Evolutionary conservation across 192 early-diverging fungal species (phyloP).

Genomic region (Coemansia sp.): DNA sequence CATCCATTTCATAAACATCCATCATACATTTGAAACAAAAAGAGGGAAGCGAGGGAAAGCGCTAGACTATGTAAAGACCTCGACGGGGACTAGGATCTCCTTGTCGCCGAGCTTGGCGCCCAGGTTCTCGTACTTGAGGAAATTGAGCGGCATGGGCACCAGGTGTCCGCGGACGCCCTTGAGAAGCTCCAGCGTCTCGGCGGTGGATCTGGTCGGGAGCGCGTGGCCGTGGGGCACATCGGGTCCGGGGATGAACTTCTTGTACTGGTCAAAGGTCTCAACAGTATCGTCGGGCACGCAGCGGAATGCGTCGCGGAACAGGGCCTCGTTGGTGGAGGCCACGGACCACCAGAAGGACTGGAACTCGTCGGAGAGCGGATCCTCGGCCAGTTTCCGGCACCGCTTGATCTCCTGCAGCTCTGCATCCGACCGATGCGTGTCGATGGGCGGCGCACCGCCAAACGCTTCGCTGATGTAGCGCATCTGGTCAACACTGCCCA

Average conservation of each 20-base stretch:
- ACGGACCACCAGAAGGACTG: constrained; percentile 63
- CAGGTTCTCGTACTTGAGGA: constrained; percentile 52
- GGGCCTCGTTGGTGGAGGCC: constrained; percentile 66
- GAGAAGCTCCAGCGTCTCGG: constrained; percentile 35
- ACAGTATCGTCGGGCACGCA: constrained; percentile 85
- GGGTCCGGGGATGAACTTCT: constrained; percentile 50
- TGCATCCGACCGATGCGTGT: constrained; percentile 18
- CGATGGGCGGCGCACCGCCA: constrained; percentile 42
- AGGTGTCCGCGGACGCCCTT: constrained; percentile 47
- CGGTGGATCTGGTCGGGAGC: constrained; percentile 19
- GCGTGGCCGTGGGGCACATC: constrained; percentile 48
- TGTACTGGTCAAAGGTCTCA: constrained; percentile 61
- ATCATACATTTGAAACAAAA: neutral
- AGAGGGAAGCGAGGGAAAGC: neutral
- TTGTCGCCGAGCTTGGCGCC: constrained; percentile 53
- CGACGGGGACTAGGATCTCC: constrained; percentile 51
- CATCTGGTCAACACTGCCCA: constrained; percentile 56
- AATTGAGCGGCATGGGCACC: constrained; percentile 55
- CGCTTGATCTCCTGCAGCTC: constrained; percentile 9
- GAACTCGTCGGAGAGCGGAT: constrained; percentile 71
- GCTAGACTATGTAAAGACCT: constrained; percentile 47
- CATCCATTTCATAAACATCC: no score
- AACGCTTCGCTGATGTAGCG: constrained; percentile 45
- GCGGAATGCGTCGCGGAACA: constrained; percentile 80
- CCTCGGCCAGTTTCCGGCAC: constrained; percentile 50